Evolutionary conservation across 306 rosid species (phyloP).

Genomic region (Gastrolobium villosum): DNA sequence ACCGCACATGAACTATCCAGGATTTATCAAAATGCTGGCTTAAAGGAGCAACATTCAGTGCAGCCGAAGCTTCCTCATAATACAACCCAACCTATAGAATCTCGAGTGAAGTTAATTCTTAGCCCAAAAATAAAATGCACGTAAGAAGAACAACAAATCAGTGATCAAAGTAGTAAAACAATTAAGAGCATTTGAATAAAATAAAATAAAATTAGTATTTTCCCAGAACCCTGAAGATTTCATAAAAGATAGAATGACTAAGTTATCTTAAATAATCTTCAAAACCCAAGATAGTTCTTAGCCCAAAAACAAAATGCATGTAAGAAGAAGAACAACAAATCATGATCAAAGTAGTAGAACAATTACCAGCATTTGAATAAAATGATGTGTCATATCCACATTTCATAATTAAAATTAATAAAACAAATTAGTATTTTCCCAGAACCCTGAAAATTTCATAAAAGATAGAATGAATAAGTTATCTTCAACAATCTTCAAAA

Average conservation of each 20-base stretch:
- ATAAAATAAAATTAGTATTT: no score
- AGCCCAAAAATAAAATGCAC: slow-evolving; percentile 30
- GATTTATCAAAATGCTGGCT: slow-evolving; percentile 88
- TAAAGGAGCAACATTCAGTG: slow-evolving; percentile 76
- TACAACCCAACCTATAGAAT: slow-evolving; percentile 84
- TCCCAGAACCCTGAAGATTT: no score
- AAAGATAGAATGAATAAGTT: no score
- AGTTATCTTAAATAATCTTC: no score
- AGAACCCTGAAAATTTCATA: no score
- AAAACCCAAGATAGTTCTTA: no score
- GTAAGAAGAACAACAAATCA: slow-evolving; percentile 24
- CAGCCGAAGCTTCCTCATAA: slow-evolving; percentile 94
- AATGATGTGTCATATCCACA: background rate
- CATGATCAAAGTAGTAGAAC: background rate
- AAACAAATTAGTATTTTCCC: background rate
- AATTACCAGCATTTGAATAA: no score
- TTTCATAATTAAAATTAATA: background rate
- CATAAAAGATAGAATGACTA: no score
- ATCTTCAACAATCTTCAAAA: no score
- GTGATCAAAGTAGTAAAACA: background rate
- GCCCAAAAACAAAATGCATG: slow-evolving; percentile 21
- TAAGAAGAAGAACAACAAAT: slow-evolving; percentile 28
- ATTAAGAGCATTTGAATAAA: background rate
- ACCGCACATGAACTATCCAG: slow-evolving; percentile 92
- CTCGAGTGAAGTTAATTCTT: slow-evolving; percentile 33